Conservation (phyloP, 306 rosid genomes). For the Inga oerstediana region DNA sequence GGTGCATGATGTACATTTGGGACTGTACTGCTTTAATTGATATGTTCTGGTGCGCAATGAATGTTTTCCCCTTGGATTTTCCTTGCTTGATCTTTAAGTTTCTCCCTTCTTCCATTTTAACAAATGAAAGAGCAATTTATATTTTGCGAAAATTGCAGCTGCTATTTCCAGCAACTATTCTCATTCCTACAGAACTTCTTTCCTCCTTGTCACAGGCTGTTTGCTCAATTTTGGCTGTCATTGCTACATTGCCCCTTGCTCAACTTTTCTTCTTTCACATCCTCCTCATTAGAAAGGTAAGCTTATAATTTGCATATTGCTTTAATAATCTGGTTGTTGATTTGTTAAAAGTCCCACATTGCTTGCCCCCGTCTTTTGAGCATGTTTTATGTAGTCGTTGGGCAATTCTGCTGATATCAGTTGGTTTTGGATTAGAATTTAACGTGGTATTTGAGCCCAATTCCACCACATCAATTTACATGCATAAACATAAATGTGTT, state of each 20-base stretch:
- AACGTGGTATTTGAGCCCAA: not conserved
- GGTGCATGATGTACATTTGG: not conserved
- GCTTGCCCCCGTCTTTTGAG: not conserved
- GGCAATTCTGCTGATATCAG: not conserved
- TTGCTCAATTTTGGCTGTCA: conserved; percentile 80
- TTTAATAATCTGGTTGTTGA: conserved; percentile 4
- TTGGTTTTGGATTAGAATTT: not conserved
- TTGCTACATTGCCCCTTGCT: conserved; percentile 80
- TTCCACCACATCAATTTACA: not conserved
- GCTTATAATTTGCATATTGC: not conserved
- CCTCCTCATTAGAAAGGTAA: conserved; percentile 83
- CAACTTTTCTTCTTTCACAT: conserved; percentile 90
- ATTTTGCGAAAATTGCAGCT: not conserved
- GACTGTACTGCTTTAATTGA: not conserved
- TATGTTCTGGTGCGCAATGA: not conserved
- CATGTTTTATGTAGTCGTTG: not conserved
- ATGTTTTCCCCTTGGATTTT: not conserved
- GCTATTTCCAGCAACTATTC: conserved; percentile 14
- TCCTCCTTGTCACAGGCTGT: conserved; percentile 47
- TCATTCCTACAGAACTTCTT: not conserved
- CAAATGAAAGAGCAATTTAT: not conserved
- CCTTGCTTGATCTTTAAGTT: not conserved
- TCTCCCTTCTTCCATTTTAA: not conserved
- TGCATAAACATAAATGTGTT: not conserved
- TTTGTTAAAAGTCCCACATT: not conserved